Base-by-base conservation (phyloP, 257 asterid genomes). In the Jasminum sambac region DNA sequence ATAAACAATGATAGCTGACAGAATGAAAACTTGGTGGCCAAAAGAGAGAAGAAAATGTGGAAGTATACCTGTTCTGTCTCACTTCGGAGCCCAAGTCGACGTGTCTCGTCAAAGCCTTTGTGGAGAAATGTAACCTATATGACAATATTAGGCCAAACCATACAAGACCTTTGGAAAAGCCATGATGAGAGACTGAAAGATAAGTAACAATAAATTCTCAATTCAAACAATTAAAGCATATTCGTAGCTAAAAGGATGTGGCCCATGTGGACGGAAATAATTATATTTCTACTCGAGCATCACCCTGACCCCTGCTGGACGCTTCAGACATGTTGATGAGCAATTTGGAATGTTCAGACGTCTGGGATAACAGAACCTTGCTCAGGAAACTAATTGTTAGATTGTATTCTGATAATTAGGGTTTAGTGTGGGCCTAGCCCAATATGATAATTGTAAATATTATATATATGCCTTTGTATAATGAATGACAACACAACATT, bases 51-150 rank as follows among this genome's bases (percentile, higher is more conserved):
- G 66, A 70, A 82, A 12, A 43, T 16, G 34, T n/a, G 38, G 23
- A 39, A 8, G 57, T 55, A 69, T 73, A 89, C 99, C 99, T 88
- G 94, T 73, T 95, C 99, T 23, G 98, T 89, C 77, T 85, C 95
- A 50, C 84, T 79, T 67, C 84, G 84, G 72, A 95, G 98, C 68
- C 99, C 99, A 83, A 95, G 99, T 73, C 99, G 85, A 11, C 98
- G 97, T 63, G 87, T 91, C 88, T 95, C 99, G 75, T 95, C 99
- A 82, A 86, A 95, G 65, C 99, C 99, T 78, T 95, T 91, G 84
- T 95, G 96, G 77, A 89, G 81, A 83, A 95, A 91, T 44, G 99
- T 95, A 61, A 87, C 96, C 99, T 95, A 74, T 39, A 77, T 66
- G 73, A 70, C 2, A 14, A 74, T 37, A 30, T 36, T 44, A 57